Conservation (phyloP, 768 basidiomycete species). For the Brasilioporus rufonigricans region DNA sequence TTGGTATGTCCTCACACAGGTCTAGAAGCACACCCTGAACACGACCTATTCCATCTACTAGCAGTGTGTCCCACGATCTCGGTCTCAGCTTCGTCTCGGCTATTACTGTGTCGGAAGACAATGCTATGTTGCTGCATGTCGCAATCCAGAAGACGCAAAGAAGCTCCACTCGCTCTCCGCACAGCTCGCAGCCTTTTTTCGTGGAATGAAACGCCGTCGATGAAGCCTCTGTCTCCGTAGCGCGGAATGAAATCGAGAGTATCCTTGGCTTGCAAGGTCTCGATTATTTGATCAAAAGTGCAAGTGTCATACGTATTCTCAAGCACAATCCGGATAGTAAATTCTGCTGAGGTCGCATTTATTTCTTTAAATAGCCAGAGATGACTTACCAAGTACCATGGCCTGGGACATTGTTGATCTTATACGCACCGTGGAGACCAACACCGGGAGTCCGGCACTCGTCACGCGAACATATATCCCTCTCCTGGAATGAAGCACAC, state of each 20-base stretch:
- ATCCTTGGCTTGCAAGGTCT: conserved; percentile 24
- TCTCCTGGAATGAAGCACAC: conserved; percentile 29
- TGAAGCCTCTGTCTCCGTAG: neutral
- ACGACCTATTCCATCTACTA: no score
- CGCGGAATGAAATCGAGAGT: neutral
- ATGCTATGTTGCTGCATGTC: no score
- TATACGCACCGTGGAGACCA: no score
- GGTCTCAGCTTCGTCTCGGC: no score
- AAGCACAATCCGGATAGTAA: neutral
- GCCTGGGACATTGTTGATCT: neutral
- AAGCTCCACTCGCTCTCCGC: neutral
- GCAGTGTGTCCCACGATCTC: no score
- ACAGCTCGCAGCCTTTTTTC: neutral
- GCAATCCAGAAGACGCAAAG: no score
- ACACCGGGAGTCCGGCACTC: no score
- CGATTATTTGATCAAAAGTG: conserved; percentile 36
- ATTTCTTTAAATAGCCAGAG: neutral
- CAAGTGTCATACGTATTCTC: neutral
- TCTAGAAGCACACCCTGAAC: no score
- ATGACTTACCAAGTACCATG: conserved; percentile 17
- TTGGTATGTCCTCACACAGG: no score
- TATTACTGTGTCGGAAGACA: no score
- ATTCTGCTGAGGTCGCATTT: no score
- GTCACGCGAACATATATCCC: conserved; percentile 14
- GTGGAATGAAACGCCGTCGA: neutral